Evolutionary conservation across 805 yeast genomes (phyloP), one percentile per base, ranked within the genome.

Genomic region (Gaillardinia entomophila): DNA sequence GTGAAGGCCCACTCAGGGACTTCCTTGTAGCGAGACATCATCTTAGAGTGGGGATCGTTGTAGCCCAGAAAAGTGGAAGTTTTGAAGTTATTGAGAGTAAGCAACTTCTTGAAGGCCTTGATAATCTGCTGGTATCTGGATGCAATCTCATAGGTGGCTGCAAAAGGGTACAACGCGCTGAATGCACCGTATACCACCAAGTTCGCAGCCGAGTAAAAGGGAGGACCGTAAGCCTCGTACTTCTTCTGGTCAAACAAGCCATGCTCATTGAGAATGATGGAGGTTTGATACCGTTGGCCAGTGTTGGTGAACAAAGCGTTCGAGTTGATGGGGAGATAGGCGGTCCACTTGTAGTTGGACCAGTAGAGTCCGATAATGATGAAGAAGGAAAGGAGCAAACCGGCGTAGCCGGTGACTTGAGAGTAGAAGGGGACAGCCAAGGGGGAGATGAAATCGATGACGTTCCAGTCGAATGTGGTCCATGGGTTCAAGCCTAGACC

Each of bases 1-100:
- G 40, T 12, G 35, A 50, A 60, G 28, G 45, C 48, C 63, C 63
- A 60, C 16, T 57, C 60, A 16, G 66, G 65, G 27, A 57, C 66
- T 40, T 60, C 66, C 26, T 53, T 53, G 42, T 59, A 60, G 20
- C 43, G 39, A n/a, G 31, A 19, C 62, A 57, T 60, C 49, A 53
- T 52, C 31, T 51, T 47, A 28, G 53, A 37, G 34, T 50, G 57
- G 10, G 60, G 58, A 33, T 55, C 60, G 14, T 47, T 32, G 29
- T 42, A 47, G 4, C 47, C 36, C 3, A 33, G 37, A 17, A 31
- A 38, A 7, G 36, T 38, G 22, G 53, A 39, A 12, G 23, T 17
- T 16, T 26, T 32, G 24, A 51, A 55, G 5, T 43, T 39, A 8
- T 43, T 24, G 22, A 32, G 40, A 11, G 33, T 6, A 11, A 16